Percentiles rank a stretch among this genome's conserved stretches.
Evolutionary conservation across 1,284 basidiomycete genomes (phyloP).

Genomic region (Takashimella koratensis): DNA sequence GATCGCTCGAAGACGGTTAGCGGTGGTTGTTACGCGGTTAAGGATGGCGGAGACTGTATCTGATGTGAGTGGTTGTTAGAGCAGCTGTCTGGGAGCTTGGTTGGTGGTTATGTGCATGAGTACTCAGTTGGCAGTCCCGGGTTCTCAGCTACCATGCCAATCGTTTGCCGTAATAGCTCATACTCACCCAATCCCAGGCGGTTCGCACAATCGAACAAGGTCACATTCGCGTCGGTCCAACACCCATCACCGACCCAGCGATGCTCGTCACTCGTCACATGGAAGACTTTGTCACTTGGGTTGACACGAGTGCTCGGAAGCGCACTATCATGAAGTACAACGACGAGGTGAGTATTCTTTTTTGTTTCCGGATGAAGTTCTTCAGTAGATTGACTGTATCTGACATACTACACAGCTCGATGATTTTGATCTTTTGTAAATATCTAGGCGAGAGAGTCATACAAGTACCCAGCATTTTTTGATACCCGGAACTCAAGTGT

Average conservation of each 20-base stretch:
- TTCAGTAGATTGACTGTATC: too few species aligned
- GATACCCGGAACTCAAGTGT: too few species aligned
- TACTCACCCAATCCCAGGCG: constrained; percentile 59
- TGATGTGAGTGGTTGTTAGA: constrained; percentile 60
- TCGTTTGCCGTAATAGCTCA: too few species aligned
- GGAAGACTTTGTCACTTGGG: constrained; percentile 99
- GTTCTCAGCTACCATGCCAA: too few species aligned
- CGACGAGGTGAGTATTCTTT: constrained; percentile 68
- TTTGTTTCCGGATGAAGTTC: neutral
- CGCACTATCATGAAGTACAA: constrained; percentile 94
- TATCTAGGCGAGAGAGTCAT: too few species aligned
- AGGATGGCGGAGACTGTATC: constrained; percentile 97
- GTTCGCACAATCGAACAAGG: constrained; percentile 98
- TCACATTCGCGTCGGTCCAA: constrained; percentile 93
- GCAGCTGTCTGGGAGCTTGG: neutral
- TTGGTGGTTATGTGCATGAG: too few species aligned
- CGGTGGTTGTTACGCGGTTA: constrained; percentile 85
- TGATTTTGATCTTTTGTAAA: constrained; percentile 78
- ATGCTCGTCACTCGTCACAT: constrained; percentile 95
- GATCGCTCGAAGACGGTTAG: constrained; percentile 85
- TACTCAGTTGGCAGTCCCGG: too few species aligned
- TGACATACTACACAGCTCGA: constrained; percentile 60
- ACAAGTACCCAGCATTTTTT: too few species aligned
- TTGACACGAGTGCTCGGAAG: constrained; percentile 95
- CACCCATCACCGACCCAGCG: constrained; percentile 93